A percentile compares a stretch with the other conserved stretches of the same genome.
These are phyloP conservation scores for Decorospora gaudefroyi DNA, from an alignment of 2,329 filamentous ascomycete species.

Conservation along the genomic window DNA sequence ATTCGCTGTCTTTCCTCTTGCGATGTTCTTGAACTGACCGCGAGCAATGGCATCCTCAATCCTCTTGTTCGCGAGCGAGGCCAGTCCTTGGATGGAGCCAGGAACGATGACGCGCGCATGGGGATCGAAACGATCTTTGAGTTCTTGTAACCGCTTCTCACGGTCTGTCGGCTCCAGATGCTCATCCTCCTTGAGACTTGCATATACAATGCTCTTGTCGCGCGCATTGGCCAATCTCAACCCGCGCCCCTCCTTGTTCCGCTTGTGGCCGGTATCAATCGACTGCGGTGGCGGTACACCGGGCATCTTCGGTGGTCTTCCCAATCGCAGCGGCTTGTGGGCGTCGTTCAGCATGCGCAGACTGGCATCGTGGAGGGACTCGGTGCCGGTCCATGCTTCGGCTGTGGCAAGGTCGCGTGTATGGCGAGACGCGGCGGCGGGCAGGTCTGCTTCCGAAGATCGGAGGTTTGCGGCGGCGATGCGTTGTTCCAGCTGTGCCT, in stretches of 20 bases:
- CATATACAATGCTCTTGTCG: slow-evolving; percentile 62
- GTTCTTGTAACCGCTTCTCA: slow-evolving; percentile 70
- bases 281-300: slow-evolving; percentile 33
- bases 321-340: slow-evolving; percentile 57
- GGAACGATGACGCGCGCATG: slow-evolving; percentile 75
- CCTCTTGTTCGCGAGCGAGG: slow-evolving; percentile 82
- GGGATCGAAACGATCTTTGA: slow-evolving; percentile 80
- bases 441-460: slow-evolving; percentile 59
- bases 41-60: slow-evolving; percentile 94
- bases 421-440: slow-evolving; percentile 67
- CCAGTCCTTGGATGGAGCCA: slow-evolving; percentile 75
- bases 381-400: slow-evolving; percentile 76
- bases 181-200: slow-evolving; percentile 55
- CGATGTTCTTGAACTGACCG: slow-evolving; percentile 86
- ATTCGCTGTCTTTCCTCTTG: slow-evolving; percentile 67
- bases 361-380: slow-evolving; percentile 73
- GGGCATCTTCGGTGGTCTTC: slow-evolving; percentile 23
- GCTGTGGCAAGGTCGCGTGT: slow-evolving; percentile 70
- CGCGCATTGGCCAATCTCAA: slow-evolving; percentile 60
- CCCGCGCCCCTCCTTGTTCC: slow-evolving; percentile 43
- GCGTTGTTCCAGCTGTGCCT: slow-evolving; percentile 61
- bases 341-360: slow-evolving; percentile 75
- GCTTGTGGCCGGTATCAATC: slow-evolving; percentile 46
- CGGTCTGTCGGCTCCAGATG: slow-evolving; percentile 71
- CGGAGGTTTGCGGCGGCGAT: slow-evolving; percentile 61